Base-by-base conservation (phyloP, 768 basidiomycete species). In the Clitopilus hobsonii region DNA sequence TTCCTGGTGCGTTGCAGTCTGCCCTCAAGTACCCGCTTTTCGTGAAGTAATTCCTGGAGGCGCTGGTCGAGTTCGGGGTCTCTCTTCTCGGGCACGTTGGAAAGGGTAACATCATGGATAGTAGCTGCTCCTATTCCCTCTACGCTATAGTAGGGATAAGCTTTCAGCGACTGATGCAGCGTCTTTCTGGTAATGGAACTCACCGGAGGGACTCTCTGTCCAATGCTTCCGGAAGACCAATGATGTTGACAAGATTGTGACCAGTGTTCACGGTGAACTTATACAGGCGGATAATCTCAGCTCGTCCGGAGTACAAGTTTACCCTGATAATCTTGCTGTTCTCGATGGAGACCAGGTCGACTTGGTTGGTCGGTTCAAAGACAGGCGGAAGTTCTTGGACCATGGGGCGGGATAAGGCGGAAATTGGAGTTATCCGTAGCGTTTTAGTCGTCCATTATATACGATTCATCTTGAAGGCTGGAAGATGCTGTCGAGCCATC, bases 51-150 rank as follows among this genome's bases (percentile, higher is more conserved):
- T 3, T 58, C 60, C 10, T 53, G 47, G 1, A 72, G 60, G n/a
- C 49, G 56, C 5, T 59, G 55, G 2, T 68, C 69, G 0, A 68
- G 66, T 3, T 49, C 56, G 1, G 63, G 36, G 8, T 38, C 26
- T 5, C 56, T 38, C 6, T 50, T n/a, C 22, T 11, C 50, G 41
- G 45, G 51, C 50, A 58, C 58, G 22, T 55, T 53, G 23, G 68
- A 62, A 18, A 72, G 28, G 7, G 67, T 65, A 18, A 74, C 72
- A 51, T 74, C 71, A 55, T 74, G 70, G 30, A 73, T 74, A 3
- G 66, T 70, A 16, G 69, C 69, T 2, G 62, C 54, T 2, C 72
- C 72, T 11, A 60, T 62, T 3, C 71, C 70, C 55, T 71, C 69
- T 3, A 73, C 70, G 48, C 72, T 75, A 38, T 32, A 32, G 2